Percentiles rank a stretch among this genome's conserved stretches.
These are phyloP conservation scores for Thalassiosira livingstoniorum DNA, from an alignment of 352 stramenopile species.

Conservation along the genomic window DNA sequence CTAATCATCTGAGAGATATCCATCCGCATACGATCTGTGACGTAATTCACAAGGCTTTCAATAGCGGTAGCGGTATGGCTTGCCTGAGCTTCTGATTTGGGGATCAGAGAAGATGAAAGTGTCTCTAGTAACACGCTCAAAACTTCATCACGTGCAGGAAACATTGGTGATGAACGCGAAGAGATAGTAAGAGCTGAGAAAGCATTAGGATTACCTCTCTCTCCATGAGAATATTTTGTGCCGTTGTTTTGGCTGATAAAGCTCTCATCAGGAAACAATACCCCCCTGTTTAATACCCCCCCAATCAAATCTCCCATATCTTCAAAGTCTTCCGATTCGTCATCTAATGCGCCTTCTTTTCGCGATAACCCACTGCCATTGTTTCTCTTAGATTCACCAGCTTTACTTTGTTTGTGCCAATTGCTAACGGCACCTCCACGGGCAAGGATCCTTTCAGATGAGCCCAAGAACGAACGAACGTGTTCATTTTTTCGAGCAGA, in stretches of 20 bases:
- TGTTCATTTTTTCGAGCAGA: background rate
- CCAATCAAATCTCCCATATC: slow-evolving; percentile 33
- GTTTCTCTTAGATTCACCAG: background rate
- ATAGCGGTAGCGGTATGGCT: slow-evolving; percentile 31
- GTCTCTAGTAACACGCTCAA: slow-evolving; percentile 37
- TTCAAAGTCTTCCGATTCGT: slow-evolving; percentile 2
- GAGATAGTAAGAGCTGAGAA: slow-evolving; percentile 25
- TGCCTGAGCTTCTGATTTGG: slow-evolving; percentile 39
- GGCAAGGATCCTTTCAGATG: slow-evolving; percentile 26
- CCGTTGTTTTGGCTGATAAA: no score
- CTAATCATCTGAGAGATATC: slow-evolving; percentile 37
- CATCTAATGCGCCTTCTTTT: background rate
- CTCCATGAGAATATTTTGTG: no score
- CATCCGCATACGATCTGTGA: slow-evolving; percentile 33
- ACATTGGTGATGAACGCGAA: slow-evolving; percentile 39
- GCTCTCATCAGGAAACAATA: background rate
- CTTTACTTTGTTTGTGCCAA: slow-evolving; percentile 19
- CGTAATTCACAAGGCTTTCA: slow-evolving; percentile 21
- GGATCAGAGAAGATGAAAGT: slow-evolving; percentile 22
- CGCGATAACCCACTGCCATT: background rate
- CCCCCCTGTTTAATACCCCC: slow-evolving; percentile 23
- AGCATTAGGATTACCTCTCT: background rate
- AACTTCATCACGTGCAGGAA: slow-evolving; percentile 37
- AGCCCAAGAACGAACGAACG: background rate
- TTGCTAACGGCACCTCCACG: slow-evolving; percentile 28